Conservation (phyloP, 345 rosid species). For the Dimocarpus longan region DNA sequence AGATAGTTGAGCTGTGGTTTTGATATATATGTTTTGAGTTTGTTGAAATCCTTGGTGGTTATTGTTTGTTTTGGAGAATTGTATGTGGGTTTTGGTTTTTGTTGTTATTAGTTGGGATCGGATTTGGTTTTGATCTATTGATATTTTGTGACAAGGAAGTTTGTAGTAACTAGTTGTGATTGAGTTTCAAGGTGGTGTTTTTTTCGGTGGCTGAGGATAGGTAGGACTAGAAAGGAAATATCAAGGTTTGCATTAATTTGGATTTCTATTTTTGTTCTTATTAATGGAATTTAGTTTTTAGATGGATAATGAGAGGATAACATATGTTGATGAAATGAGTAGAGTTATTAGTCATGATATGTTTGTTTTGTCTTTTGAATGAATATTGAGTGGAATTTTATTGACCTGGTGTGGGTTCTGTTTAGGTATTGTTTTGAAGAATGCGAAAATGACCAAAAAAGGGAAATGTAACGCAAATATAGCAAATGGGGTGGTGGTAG, state of each 20-base stretch:
- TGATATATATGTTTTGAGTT: background rate
- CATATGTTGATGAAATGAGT: background rate
- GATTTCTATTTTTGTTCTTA: background rate
- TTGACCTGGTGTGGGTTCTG: constrained; percentile 11
- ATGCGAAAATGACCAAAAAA: constrained; percentile 71
- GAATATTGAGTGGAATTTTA: constrained; percentile 1
- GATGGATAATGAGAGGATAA: background rate
- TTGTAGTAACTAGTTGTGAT: background rate
- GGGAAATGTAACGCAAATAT: constrained; percentile 72
- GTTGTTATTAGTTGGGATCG: constrained; percentile 2
- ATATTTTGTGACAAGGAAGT: background rate
- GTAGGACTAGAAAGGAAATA: constrained; percentile 4
- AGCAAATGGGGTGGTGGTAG: constrained; percentile 47
- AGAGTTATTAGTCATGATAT: background rate
- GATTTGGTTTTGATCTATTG: background rate
- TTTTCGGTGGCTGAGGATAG: background rate
- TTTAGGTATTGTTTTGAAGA: constrained; percentile 80
- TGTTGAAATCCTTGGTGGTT: constrained; percentile 13
- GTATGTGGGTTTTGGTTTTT: constrained; percentile 27
- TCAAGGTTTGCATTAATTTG: background rate
- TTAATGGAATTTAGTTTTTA: background rate
- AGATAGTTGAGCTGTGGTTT: constrained; percentile 4
- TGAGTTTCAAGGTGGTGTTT: background rate
- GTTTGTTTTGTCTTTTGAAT: background rate
- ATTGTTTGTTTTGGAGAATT: constrained; percentile 7